Evolutionary conservation across 306 rosid genomes (phyloP).

Genomic region (Pterocarpus macrocarpus): DNA sequence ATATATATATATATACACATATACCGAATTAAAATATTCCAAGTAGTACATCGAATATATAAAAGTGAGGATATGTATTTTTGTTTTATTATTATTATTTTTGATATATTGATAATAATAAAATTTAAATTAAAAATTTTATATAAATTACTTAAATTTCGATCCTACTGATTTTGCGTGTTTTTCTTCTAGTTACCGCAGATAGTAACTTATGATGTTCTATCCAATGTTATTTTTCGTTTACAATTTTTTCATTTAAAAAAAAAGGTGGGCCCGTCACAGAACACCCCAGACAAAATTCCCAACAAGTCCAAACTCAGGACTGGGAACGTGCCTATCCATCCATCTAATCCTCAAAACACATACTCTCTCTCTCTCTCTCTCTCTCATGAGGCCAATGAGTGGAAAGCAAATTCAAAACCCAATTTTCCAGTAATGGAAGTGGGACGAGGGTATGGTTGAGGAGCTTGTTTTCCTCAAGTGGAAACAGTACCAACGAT

Average conservation of each 20-base stretch:
- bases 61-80: neutral
- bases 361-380: neutral
- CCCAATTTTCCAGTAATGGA: conserved; percentile 69
- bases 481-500: conserved; percentile 56
- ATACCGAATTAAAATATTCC: neutral
- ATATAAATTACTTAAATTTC: no score
- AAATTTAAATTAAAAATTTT: no score
- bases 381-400: neutral
- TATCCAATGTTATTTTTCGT: no score
- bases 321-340: conserved; percentile 3
- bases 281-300: conserved; percentile 36
- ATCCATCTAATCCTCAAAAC: neutral
- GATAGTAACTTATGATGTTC: no score
- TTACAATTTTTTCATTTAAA: neutral
- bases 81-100: no score
- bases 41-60: neutral
- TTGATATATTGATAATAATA: no score
- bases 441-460: conserved; percentile 73
- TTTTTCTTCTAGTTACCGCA: no score
- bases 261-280: conserved; percentile 41
- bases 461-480: conserved; percentile 55
- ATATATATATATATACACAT: neutral
- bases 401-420: conserved; percentile 27
- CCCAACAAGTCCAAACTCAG: conserved; percentile 36
- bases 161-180: no score